Evolutionary conservation across 192 early-diverging fungal species (phyloP).

Genomic region (Allomyces arbusculus): DNA sequence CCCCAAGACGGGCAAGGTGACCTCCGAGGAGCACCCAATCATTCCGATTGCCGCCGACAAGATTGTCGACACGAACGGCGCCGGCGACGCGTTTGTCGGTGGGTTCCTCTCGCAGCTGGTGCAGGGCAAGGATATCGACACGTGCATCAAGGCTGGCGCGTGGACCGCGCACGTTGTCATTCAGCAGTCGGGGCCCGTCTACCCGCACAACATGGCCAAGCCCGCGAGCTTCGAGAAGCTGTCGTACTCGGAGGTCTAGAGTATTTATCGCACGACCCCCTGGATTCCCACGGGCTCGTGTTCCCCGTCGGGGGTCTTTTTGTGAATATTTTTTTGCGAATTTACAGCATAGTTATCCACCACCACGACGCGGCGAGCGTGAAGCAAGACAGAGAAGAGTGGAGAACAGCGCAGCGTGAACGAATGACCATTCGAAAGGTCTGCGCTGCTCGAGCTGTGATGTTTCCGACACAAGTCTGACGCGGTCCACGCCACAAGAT

Average conservation of each 20-base stretch:
- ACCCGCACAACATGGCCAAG: conserved; percentile 20
- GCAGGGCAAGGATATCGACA: conserved; percentile 41
- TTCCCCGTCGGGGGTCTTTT: no score
- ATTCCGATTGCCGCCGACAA: conserved; percentile 34
- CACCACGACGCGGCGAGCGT: no score
- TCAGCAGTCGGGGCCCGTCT: conserved; percentile 51
- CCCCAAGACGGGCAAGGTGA: conserved; percentile 38
- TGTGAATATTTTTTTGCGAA: no score
- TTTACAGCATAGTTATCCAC: no score
- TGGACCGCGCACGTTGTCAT: conserved; percentile 80
- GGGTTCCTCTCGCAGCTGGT: conserved; percentile 76
- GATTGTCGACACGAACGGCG: conserved; percentile 93
- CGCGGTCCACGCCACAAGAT: no score
- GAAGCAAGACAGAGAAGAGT: no score
- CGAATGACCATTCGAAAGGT: no score
- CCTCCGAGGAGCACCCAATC: conserved; percentile 36
- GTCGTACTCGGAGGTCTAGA: neutral
- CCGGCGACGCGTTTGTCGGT: conserved; percentile 91
- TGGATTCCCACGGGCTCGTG: no score
- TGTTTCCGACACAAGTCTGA: no score
- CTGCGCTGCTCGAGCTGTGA: no score
- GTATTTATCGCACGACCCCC: neutral
- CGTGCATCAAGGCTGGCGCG: conserved; percentile 67
- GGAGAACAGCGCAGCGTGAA: no score
- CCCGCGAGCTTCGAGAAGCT: neutral